phyloP scores from a whole-genome alignment of 31 red algal species.

The Endocladia muricata region DNA sequence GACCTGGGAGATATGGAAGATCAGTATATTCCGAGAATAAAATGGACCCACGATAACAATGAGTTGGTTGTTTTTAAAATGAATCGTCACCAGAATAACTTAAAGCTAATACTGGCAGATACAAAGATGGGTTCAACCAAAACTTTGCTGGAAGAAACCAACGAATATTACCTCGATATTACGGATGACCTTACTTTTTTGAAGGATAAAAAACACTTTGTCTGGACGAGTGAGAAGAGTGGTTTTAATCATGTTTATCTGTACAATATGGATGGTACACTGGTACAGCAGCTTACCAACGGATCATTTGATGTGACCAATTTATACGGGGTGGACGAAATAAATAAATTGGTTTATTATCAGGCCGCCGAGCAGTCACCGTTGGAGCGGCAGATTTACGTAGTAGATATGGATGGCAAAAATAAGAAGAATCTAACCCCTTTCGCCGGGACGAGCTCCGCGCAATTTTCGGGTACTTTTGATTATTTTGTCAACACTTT shows the following conservation, averaged over 20 bases:
- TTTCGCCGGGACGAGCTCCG: background rate
- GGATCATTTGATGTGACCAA: background rate
- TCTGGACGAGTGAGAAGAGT: constrained; percentile 1
- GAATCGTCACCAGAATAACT: background rate
- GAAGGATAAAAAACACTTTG: background rate
- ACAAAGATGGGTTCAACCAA: background rate
- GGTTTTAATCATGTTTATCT: background rate
- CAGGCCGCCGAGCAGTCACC: background rate
- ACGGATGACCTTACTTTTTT: background rate
- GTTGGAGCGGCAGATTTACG: background rate
- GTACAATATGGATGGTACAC: background rate
- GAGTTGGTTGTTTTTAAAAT: background rate
- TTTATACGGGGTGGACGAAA: background rate
- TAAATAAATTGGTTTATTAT: background rate
- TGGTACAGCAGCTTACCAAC: background rate
- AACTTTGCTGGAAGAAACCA: background rate
- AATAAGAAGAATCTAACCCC: background rate
- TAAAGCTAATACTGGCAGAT: background rate
- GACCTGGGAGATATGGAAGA: background rate
- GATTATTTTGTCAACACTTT: background rate
- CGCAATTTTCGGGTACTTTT: background rate
- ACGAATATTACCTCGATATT: background rate
- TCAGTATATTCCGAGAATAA: background rate
- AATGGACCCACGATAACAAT: background rate
- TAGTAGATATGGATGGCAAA: background rate